Evolutionary conservation across 208 protist genomes (phyloP).

Genomic region (Crithidia brevicula): DNA sequence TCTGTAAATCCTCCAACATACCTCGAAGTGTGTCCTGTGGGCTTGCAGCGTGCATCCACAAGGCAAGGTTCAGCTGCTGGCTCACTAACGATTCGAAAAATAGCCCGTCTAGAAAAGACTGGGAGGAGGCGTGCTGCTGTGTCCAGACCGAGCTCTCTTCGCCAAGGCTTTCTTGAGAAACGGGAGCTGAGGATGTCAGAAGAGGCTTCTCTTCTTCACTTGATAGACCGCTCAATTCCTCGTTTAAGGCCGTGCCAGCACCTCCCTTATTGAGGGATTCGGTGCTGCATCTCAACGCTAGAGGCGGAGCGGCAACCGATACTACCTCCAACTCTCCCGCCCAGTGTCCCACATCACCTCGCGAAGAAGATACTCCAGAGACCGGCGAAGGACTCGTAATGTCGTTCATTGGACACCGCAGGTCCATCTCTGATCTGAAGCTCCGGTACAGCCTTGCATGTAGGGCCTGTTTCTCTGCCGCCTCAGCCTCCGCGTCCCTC

Average conservation of each 20-base stretch:
- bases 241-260: no score
- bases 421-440: conserved; percentile 1
- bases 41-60: conserved; percentile 11
- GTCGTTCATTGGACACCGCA: neutral
- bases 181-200: conserved; percentile 13
- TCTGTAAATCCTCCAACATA: conserved; percentile 20
- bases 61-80: conserved; percentile 27
- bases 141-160: conserved; percentile 1
- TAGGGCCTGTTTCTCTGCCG: neutral
- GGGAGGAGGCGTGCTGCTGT: conserved; percentile 10
- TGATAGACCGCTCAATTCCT: no score
- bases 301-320: conserved; percentile 14
- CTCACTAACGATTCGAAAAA: conserved; percentile 50
- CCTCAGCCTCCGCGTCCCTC: neutral
- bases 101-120: conserved; percentile 27
- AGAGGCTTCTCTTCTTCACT: conserved; percentile 12
- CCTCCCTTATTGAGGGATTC: no score
- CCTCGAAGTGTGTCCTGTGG: conserved; percentile 28
- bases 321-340: conserved; percentile 16
- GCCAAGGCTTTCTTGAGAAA: neutral
- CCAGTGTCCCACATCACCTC: no score
- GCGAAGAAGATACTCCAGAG: no score
- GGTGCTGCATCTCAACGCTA: neutral
- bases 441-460: conserved; percentile 4
- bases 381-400: conserved; percentile 12